Conservation (phyloP, 768 basidiomycete genomes). For the Phylloporus scabripes region DNA sequence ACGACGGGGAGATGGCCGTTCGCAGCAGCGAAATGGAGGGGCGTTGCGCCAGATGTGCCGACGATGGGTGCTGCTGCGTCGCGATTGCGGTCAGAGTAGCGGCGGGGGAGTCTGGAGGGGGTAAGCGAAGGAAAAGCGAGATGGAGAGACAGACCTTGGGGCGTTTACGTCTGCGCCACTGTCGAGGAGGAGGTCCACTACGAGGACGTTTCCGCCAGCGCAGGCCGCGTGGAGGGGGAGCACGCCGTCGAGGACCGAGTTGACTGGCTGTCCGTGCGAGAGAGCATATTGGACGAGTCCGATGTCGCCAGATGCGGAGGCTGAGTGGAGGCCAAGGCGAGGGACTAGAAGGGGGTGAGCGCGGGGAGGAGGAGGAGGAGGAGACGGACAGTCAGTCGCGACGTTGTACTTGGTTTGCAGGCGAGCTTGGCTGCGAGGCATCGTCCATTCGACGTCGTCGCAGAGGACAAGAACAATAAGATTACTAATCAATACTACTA, state of each 20-base stretch:
- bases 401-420: conserved; percentile 44
- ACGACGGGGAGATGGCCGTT: conserved; percentile 84
- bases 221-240: conserved; percentile 95
- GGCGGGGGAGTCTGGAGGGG: conserved; percentile 54
- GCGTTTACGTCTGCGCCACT: conserved; percentile 98
- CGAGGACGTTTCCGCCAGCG: conserved; percentile 82
- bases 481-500: conserved; percentile 15
- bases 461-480: conserved; percentile 1
- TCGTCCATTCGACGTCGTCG: conserved; percentile 8
- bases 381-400: conserved; percentile 44
- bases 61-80: conserved; percentile 66
- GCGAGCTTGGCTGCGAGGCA: conserved; percentile 29
- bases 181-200: conserved; percentile 86
- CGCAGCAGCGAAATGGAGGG: conserved; percentile 95
- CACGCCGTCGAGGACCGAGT: conserved; percentile 92
- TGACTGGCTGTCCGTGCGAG: conserved; percentile 91
- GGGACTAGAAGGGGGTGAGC: conserved; percentile 45
- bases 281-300: conserved; percentile 92
- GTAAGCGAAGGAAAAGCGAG: conserved; percentile 10
- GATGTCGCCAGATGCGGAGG: conserved; percentile 80
- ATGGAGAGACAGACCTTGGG: conserved; percentile 55
- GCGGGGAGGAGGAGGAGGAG: neutral
- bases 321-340: conserved; percentile 70
- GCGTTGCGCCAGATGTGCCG: conserved; percentile 84
- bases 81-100: conserved; percentile 66